Evolutionary conservation across 306 rosid genomes (phyloP).

Genomic region (Senna tora): DNA sequence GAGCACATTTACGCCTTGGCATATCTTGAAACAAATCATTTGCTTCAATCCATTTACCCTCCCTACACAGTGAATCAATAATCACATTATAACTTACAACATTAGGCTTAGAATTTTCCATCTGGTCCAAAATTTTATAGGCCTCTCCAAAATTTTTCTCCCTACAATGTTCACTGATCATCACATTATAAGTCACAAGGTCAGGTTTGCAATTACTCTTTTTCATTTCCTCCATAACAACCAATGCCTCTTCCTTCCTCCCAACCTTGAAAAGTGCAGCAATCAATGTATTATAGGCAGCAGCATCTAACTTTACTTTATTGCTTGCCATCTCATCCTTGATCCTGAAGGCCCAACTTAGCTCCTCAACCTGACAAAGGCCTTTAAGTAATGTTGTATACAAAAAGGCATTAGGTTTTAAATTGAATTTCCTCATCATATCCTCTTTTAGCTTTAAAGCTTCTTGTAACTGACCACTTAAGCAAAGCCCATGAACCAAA

Average conservation of each 20-base stretch:
- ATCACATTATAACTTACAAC: constrained; percentile 66
- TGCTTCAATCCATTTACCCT: constrained; percentile 72
- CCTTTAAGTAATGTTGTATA: constrained; percentile 64
- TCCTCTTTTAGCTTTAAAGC: constrained; percentile 63
- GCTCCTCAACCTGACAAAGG: constrained; percentile 54
- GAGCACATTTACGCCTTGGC: constrained; percentile 58
- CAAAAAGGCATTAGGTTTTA: constrained; percentile 49
- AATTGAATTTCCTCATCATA: constrained; percentile 47
- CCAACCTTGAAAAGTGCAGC: constrained; percentile 57
- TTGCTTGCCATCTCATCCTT: constrained; percentile 72
- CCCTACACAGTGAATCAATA: constrained; percentile 57
- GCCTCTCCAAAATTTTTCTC: constrained; percentile 62
- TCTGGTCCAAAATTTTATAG: constrained; percentile 58
- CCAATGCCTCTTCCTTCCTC: constrained; percentile 56
- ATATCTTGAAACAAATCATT: constrained; percentile 71
- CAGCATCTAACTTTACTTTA: constrained; percentile 46
- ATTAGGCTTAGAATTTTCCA: constrained; percentile 63
- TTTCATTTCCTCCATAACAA: constrained; percentile 65
- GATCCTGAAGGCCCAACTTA: constrained; percentile 52
- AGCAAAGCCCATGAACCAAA: constrained; percentile 55
- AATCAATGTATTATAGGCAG: constrained; percentile 59
- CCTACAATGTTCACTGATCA: constrained; percentile 69
- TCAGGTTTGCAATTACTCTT: constrained; percentile 53
- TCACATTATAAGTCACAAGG: constrained; percentile 68
- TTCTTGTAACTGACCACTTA: constrained; percentile 38